A percentile compares a stretch with the other conserved stretches of the same genome.
Evolutionary conservation across 139 green algal genomes (phyloP).

Genomic region (Closterium sp.): DNA sequence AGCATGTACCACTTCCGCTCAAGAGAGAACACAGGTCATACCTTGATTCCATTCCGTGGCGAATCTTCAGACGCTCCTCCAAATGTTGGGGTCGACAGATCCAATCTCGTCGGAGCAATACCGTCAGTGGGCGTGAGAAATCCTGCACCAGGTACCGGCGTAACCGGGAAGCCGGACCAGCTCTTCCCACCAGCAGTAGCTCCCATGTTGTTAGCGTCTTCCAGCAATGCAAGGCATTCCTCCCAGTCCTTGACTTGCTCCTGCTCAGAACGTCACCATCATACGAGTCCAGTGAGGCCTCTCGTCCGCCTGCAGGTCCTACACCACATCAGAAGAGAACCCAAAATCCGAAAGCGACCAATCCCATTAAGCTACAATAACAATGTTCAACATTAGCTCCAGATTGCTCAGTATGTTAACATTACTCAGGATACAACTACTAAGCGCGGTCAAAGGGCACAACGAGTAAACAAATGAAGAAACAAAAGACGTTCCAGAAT

Average conservation of each 20-base stretch:
- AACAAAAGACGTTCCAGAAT: background rate
- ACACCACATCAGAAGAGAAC: background rate
- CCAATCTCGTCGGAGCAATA: background rate
- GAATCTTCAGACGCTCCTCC: background rate
- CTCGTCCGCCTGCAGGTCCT: background rate
- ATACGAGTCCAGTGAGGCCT: slow-evolving; percentile 4
- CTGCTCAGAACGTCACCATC: slow-evolving; percentile 41
- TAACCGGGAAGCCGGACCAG: background rate
- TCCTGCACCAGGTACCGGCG: background rate
- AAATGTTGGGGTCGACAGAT: background rate
- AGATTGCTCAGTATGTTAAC: background rate
- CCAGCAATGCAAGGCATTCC: slow-evolving; percentile 79
- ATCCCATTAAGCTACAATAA: background rate
- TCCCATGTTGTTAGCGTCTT: slow-evolving; percentile 46
- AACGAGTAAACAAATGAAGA: background rate
- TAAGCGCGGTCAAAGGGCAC: background rate
- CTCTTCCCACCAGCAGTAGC: background rate
- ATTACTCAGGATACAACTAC: background rate
- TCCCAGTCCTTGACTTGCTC: slow-evolving; percentile 80
- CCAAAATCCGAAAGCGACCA: background rate
- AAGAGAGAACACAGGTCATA: background rate
- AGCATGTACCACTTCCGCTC: too few relatives aligned
- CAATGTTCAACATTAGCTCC: background rate
- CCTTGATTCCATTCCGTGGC: slow-evolving; percentile 31
- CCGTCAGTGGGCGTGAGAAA: background rate